Conservation (phyloP, 148 eudicot species). For the Cornus florida region DNA sequence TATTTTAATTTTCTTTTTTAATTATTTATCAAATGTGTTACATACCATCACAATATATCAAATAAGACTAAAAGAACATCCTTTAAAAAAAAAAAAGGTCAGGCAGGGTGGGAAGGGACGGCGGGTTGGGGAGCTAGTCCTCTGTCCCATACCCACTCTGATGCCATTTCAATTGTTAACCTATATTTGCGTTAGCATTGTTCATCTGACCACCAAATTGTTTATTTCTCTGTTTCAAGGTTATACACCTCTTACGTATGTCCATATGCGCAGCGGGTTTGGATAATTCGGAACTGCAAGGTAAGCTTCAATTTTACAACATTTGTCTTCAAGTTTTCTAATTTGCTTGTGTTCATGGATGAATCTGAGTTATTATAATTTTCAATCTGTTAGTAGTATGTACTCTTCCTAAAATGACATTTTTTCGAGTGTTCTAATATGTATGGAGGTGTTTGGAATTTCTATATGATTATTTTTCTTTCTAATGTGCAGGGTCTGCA, state of each 20-base stretch:
- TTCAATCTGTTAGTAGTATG: not conserved
- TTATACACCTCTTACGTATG: constrained; percentile 25
- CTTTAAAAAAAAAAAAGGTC: no score
- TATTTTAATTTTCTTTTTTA: no score
- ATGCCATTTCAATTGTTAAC: no score
- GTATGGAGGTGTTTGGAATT: not conserved
- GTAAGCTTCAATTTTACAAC: constrained; percentile 3
- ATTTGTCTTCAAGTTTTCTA: not conserved
- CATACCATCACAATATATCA: no score
- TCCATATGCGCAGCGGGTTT: constrained; percentile 28
- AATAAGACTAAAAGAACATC: no score
- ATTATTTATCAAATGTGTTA: no score
- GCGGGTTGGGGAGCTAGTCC: no score
- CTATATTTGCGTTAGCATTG: no score
- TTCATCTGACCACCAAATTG: not conserved
- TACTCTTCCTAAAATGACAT: not conserved
- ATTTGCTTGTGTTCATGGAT: not conserved
- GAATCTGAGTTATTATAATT: no score
- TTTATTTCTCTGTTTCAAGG: constrained; percentile 19
- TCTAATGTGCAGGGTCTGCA: constrained; percentile 22
- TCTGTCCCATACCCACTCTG: no score
- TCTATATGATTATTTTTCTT: not conserved
- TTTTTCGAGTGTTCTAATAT: not conserved
- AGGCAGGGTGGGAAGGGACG: no score
- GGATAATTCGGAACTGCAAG: constrained; percentile 30